phyloP scores from a whole-genome alignment of 169 alveolate species.

The Sarcocystis neurona region DNA sequence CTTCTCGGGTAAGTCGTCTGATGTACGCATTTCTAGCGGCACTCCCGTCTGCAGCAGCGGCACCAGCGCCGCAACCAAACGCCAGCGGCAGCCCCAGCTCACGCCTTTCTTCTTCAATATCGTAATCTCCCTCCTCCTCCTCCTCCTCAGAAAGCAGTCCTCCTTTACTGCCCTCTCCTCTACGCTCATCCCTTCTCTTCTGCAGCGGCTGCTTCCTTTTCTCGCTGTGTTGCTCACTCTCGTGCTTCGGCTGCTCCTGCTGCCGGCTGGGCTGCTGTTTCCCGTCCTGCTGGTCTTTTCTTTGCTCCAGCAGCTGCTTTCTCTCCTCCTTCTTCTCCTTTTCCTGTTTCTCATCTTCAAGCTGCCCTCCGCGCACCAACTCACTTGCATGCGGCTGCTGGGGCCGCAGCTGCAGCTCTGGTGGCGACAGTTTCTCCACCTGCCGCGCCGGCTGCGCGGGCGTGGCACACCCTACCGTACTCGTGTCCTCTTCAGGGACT shows the following conservation, averaged over 20 bases:
- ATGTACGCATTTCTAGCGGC: neutral
- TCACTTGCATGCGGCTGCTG: neutral
- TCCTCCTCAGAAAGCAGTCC: neutral
- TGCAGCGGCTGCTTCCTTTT: neutral
- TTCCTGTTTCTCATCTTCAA: neutral
- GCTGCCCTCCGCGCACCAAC: neutral
- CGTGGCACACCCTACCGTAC: too few species aligned
- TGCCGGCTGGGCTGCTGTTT: neutral
- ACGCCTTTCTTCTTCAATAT: too few species aligned
- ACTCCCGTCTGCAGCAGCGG: neutral
- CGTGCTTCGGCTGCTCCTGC: neutral
- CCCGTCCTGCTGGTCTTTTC: too few species aligned
- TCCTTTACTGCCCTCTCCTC: neutral
- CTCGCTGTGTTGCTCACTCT: neutral
- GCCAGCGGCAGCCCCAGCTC: too few species aligned
- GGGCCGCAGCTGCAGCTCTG: neutral
- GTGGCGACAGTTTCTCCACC: too few species aligned
- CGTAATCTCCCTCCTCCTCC: neutral
- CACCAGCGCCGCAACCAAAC: too few species aligned
- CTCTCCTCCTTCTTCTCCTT: neutral
- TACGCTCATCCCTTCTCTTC: neutral
- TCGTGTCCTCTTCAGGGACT: neutral
- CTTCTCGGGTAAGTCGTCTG: too few species aligned
- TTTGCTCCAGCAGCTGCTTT: neutral
- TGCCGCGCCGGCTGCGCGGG: too few species aligned